Conservation (phyloP, 1,284 basidiomycete genomes). For the Exobasidium cylindrosporum region DNA sequence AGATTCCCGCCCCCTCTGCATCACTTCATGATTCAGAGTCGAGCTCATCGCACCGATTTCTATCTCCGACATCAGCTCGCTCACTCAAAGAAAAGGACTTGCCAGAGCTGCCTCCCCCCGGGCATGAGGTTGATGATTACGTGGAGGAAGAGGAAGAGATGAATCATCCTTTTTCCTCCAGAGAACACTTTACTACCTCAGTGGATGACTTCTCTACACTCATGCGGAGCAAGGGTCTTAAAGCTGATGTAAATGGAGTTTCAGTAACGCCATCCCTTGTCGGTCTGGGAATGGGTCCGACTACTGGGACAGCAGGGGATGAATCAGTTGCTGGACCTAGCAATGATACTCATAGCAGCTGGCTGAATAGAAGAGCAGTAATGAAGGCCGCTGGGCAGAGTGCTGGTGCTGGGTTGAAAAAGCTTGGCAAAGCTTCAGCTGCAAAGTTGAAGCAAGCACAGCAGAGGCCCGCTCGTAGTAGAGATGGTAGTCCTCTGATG, state of each 20-base stretch:
- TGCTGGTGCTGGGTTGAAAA: conserved; percentile 33
- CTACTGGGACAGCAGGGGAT: background rate
- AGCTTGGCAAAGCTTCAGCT: conserved; percentile 35
- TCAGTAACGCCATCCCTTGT: background rate
- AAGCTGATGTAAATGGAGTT: background rate
- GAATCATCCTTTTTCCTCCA: background rate
- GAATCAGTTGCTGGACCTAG: background rate
- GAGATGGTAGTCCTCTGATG: background rate
- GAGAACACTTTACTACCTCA: background rate
- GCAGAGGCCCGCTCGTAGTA: background rate
- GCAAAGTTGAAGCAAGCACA: conserved; percentile 19
- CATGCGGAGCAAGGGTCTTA: background rate
- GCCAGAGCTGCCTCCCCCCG: conserved; percentile 3
- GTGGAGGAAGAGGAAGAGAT: background rate
- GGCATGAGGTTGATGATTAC: background rate
- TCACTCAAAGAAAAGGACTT: conserved; percentile 1
- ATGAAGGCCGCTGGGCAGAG: conserved; percentile 10
- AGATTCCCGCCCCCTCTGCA: background rate
- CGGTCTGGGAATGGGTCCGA: background rate
- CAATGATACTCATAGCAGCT: background rate
- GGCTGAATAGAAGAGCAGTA: conserved; percentile 4
- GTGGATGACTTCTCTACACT: background rate
- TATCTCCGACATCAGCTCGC: background rate
- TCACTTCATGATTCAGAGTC: background rate
- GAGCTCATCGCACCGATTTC: background rate